Evolutionary conservation across 345 rosid species (phyloP).

Genomic region (Ricinus communis): DNA sequence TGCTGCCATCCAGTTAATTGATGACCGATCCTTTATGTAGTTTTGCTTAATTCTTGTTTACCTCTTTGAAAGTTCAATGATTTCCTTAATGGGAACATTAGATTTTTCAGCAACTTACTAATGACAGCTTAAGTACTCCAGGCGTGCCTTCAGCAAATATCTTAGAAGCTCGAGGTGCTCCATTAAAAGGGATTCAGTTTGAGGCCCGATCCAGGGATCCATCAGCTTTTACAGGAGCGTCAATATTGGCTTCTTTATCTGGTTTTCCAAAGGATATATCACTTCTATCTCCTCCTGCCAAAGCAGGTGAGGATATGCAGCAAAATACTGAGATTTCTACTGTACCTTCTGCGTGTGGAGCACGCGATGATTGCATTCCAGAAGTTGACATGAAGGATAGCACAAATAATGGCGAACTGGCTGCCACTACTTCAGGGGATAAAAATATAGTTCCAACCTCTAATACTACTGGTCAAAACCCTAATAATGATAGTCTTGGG

Average conservation of each 20-base stretch:
- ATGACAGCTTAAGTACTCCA: constrained; percentile 59
- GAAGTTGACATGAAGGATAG: constrained; percentile 74
- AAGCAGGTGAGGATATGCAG: constrained; percentile 50
- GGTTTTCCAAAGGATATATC: constrained; percentile 54
- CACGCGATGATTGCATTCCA: constrained; percentile 43
- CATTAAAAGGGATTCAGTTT: constrained; percentile 65
- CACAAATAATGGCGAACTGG: constrained; percentile 50
- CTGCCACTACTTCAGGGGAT: constrained; percentile 53
- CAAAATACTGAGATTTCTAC: constrained; percentile 55
- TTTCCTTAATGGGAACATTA: constrained; percentile 51
- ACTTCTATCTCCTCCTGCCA: constrained; percentile 58
- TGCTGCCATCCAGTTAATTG: neutral
- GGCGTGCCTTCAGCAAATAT: constrained; percentile 59
- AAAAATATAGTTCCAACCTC: constrained; percentile 53
- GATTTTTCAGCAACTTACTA: constrained; percentile 86
- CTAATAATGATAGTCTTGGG: constrained; percentile 48
- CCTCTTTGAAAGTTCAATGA: constrained; percentile 4
- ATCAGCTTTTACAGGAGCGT: constrained; percentile 84
- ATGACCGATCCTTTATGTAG: neutral
- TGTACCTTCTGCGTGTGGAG: constrained; percentile 49
- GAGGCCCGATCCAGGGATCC: constrained; percentile 87
- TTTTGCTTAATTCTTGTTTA: constrained; percentile 19
- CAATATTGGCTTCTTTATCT: constrained; percentile 85
- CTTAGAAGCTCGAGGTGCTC: constrained; percentile 69
- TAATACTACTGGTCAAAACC: constrained; percentile 48